phyloP scores from a whole-genome alignment of 805 yeast species.

The Zygosaccharomyces rouxii region DNA sequence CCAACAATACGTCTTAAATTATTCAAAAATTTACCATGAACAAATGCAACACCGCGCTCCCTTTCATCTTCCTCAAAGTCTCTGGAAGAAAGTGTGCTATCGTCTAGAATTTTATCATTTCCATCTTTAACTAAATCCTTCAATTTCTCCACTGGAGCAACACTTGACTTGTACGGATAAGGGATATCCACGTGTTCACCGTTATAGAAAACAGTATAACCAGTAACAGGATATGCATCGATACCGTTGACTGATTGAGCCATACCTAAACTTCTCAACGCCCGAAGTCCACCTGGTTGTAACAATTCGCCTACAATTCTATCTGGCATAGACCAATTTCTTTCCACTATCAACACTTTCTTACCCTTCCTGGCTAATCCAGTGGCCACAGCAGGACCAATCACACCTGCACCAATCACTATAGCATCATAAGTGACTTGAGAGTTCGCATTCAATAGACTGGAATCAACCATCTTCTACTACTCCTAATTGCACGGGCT shows the following conservation, averaged over 20 bases:
- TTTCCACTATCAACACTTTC: conserved; percentile 66
- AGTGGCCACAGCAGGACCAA: conserved; percentile 90
- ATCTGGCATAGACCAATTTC: conserved; percentile 91
- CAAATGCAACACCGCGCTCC: conserved; percentile 78
- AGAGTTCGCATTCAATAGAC: conserved; percentile 30
- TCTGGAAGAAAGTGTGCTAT: conserved; percentile 43
- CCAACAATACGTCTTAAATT: conserved; percentile 71
- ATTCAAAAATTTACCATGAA: conserved; percentile 82
- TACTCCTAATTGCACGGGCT: not conserved
- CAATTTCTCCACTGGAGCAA: conserved; percentile 45
- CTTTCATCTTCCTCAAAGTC: conserved; percentile 58
- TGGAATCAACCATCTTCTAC: conserved; percentile 13
- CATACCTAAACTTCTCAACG: conserved; percentile 80
- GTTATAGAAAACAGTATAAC: conserved; percentile 73
- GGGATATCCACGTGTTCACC: conserved; percentile 55
- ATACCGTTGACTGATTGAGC: conserved; percentile 44
- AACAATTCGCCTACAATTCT: conserved; percentile 94
- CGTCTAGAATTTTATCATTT: conserved; percentile 52
- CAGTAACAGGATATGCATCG: conserved; percentile 71
- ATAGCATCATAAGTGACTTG: conserved; percentile 63
- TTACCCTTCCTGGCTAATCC: conserved; percentile 89
- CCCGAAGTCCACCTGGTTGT: conserved; percentile 95
- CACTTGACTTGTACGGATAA: conserved; percentile 62
- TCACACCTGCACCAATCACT: conserved; percentile 97
- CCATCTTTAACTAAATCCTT: conserved; percentile 53